Percentiles rank a stretch among this genome's conserved stretches.
phyloP scores from a whole-genome alignment of 176 grass and related monocot species.

The Neostapfia colusana region DNA sequence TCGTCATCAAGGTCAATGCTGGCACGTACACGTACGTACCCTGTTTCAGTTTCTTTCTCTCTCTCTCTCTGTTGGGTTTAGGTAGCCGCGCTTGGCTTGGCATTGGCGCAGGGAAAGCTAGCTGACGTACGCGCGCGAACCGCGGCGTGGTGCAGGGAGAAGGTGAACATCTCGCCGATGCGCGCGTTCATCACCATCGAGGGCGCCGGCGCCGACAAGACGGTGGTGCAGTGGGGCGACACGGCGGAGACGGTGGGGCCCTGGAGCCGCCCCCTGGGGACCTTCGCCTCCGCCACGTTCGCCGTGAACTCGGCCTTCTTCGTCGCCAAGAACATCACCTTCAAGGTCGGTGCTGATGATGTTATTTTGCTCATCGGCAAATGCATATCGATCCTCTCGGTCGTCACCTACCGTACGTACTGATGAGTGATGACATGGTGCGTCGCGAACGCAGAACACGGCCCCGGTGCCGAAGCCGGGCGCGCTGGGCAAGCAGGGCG shows the following conservation, averaged over 20 bases:
- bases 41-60: too few species aligned
- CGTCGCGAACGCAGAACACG: constrained; percentile 50
- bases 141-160: constrained; percentile 71
- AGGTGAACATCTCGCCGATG: constrained; percentile 78
- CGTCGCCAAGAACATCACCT: constrained; percentile 89
- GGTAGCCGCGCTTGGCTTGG: too few species aligned
- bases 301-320: constrained; percentile 91
- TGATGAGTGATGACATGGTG: background rate
- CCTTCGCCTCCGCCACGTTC: constrained; percentile 90
- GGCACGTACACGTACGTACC: constrained; percentile 82
- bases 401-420: too few species aligned
- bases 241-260: constrained; percentile 69
- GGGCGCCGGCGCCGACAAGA: constrained; percentile 77
- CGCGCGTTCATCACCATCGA: constrained; percentile 79
- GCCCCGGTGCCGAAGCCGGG: constrained; percentile 75
- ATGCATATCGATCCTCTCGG: background rate
- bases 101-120: background rate
- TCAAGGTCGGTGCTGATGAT: constrained; percentile 47
- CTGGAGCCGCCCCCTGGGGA: constrained; percentile 59
- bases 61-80: background rate
- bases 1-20: constrained; percentile 93
- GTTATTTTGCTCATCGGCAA: background rate
- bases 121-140: too few species aligned
- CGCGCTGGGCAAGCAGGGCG: constrained; percentile 83
- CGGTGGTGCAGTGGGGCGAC: constrained; percentile 95